Evolutionary conservation across 768 basidiomycete species (phyloP), one percentile per base, ranked within the genome.

Genomic region (Mycena crocata): DNA sequence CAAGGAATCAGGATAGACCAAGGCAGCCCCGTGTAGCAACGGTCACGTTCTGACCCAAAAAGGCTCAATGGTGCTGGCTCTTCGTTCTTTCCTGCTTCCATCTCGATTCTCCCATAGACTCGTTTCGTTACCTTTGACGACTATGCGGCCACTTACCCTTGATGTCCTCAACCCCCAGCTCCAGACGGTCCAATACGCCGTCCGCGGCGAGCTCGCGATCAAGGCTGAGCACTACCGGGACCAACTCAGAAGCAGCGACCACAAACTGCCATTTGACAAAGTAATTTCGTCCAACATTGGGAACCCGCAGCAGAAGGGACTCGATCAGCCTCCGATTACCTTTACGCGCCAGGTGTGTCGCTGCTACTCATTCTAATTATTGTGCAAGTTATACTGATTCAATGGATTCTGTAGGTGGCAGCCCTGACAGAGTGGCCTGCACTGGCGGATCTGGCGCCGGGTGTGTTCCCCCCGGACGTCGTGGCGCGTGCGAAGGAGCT

Each of bases 241-340:
- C 55, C 79, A 84, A 71, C 87, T 99, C 74, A 87, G 89, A 78
- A 79, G 84, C 61, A 80, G 81, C 26, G 75, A 35, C 24, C 80
- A 87, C 69, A 83, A 82, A 23, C 85, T 98, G 19, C 95, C 95
- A 19, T 99, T 99, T 79, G 86, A 89, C 76, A 87, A 89, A 72
- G 85, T 99, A 79, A 97, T 98, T 77, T 92, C 89, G 31, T 94
- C 95, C 67, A 99, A 99, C 81, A 99, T 99, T 66, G 97, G 97
- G 13, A 99, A 99, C 75, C 97, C 98, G 0, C 97, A 99, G 80
- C 96, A 98, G 80, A 91, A 90, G 72, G 96, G 96, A 0, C 85
- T 99, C 57, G 90, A 98, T 79, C 97, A 99, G 76, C 87, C 91
- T 7, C 94, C 96, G 2, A 88, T 99, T 66, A 98, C 97, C 6